Percentiles rank a stretch among this genome's conserved stretches.
Evolutionary conservation across 805 yeast species (phyloP).

Genomic region (Cyberlindnera bimundalis): DNA sequence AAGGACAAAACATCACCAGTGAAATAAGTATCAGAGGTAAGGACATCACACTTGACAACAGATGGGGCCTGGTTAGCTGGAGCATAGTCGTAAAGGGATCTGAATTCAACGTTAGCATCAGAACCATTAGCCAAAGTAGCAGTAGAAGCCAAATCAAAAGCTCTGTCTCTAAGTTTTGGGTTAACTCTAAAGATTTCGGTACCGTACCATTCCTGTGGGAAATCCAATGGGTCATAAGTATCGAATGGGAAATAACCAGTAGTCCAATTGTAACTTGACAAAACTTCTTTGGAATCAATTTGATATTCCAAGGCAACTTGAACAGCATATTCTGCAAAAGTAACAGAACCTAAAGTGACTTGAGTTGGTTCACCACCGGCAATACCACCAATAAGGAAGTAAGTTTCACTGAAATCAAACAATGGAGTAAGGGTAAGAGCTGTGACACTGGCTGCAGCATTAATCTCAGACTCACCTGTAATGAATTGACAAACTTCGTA

Average conservation of each 20-base stretch:
- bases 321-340: constrained; percentile 16
- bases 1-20: constrained; percentile 13
- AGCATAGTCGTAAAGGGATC: constrained; percentile 14
- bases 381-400: constrained; percentile 17
- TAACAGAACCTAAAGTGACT: constrained; percentile 16
- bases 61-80: constrained; percentile 14
- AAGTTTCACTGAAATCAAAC: constrained; percentile 13
- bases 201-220: constrained; percentile 18
- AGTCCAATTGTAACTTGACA: constrained; percentile 14
- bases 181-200: constrained; percentile 16
- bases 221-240: constrained; percentile 13
- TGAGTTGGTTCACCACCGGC: constrained; percentile 18
- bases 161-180: constrained; percentile 12
- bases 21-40: constrained; percentile 17
- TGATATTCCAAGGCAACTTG: constrained; percentile 15
- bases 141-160: constrained; percentile 11
- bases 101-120: constrained; percentile 10
- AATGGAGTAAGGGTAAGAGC: constrained; percentile 12
- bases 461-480: constrained; percentile 18
- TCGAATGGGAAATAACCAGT: constrained; percentile 19
- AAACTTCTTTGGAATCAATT: constrained; percentile 15
- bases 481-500: constrained; percentile 16
- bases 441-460: constrained; percentile 17
- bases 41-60: constrained; percentile 13
- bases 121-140: constrained; percentile 13